Evolutionary conservation across 192 early-diverging fungal genomes (phyloP), one percentile per base, ranked within the genome.

Genomic region (Mortierella hygrophila): DNA sequence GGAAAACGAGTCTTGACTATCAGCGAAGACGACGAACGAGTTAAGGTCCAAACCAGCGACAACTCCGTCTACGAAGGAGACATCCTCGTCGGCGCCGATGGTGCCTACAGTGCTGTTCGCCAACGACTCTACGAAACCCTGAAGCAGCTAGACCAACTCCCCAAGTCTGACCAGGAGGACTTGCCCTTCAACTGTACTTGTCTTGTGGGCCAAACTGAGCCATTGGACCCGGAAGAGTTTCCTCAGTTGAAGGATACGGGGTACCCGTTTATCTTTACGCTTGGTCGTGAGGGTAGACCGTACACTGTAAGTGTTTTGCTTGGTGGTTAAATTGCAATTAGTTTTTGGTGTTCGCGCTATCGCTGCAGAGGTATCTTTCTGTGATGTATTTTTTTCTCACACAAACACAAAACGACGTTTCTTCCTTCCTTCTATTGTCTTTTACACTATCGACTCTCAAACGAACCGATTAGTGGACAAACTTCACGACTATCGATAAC

Each of bases 11-110:
- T 26, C 8, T 10, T 26, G n/a, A 9, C 21, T 7, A 57, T 57
- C n/a, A 10, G 23, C 6, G 55, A 57, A 57, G 55, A 57, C 23
- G n/a, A 57, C 55, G n/a, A 57, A 1, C 13, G n/a, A 6, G 55
- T 57, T n/a, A 23, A 26, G 23, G n/a, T 75, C n/a, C 52, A 55
- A 2, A 60, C 37, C 20, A 35, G 32, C 29, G 76, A 78, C 21
- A 37, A 20, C 20, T 20, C 41, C 13, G 20, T 37, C 11, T 68
- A 78, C 35, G 68, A 78, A 18, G 76, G 76, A 35, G 76, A 78
- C 29, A 78, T 78, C 40, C 65, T 78, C 46, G 68, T 78, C 18
- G 76, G 76, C 18, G 68, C 68, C 29, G 76, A 78, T 20, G 76
- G 76, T 11, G 65, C 76, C 15, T 69, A 78, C 42, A 70, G 68